A percentile compares a stretch with the other conserved stretches of the same genome.
phyloP scores from a whole-genome alignment of 1,284 basidiomycete genomes.

The Ustilago shanxiensis region DNA sequence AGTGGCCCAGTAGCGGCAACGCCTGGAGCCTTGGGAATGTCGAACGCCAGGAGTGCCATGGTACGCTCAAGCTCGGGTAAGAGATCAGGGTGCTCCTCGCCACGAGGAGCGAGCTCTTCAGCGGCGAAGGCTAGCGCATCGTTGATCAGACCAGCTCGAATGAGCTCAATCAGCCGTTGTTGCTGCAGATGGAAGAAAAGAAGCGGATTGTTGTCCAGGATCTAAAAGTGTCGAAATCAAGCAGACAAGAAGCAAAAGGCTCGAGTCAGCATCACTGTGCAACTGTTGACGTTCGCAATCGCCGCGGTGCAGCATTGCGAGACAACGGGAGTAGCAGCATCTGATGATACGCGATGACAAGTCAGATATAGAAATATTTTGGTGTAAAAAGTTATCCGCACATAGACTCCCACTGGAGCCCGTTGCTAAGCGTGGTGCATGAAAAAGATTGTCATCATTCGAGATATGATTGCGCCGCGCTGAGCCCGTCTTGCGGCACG shows the following conservation, averaged over 20 bases:
- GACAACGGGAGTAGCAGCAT: slow-evolving; percentile 7
- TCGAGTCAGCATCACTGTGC: slow-evolving; percentile 13
- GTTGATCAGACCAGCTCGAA: slow-evolving; percentile 82
- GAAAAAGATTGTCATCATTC: slow-evolving; percentile 76
- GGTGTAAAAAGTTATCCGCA: slow-evolving; percentile 56
- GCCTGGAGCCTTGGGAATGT: slow-evolving; percentile 68
- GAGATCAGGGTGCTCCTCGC: slow-evolving; percentile 94
- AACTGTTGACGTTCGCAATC: neutral
- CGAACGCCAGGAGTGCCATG: slow-evolving; percentile 94
- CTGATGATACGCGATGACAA: slow-evolving; percentile 18
- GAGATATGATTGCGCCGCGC: slow-evolving; percentile 1
- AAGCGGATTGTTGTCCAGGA: slow-evolving; percentile 89
- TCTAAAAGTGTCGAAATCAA: slow-evolving; percentile 74
- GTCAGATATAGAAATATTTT: slow-evolving; percentile 40
- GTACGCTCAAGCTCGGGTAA: slow-evolving; percentile 90
- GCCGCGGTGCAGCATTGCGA: neutral
- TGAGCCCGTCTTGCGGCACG: neutral
- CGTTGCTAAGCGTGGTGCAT: slow-evolving; percentile 96
- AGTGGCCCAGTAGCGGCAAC: slow-evolving; percentile 38
- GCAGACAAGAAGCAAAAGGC: neutral
- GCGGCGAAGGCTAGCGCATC: slow-evolving; percentile 92
- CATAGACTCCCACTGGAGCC: slow-evolving; percentile 57
- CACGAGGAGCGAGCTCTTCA: slow-evolving; percentile 90
- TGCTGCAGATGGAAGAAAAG: slow-evolving; percentile 94
- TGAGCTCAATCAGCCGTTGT: slow-evolving; percentile 92